Evolutionary conservation across 2,329 filamentous ascomycete species (phyloP), one percentile per base, ranked within the genome.

Genomic region (Colletotrichum sansevieriae): DNA sequence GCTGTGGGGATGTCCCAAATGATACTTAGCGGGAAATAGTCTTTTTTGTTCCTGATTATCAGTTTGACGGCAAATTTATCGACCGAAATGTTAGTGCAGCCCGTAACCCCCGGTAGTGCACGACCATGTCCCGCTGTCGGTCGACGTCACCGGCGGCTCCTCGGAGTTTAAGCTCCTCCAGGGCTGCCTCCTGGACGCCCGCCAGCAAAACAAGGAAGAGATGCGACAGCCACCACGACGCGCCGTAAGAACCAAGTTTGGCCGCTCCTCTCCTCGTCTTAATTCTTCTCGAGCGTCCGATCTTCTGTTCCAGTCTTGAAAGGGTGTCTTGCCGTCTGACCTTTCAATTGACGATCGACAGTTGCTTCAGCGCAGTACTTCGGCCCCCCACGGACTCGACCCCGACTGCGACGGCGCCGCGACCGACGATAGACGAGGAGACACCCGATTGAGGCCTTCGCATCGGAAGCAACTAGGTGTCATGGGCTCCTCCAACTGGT

Each of bases 401-500:
- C 54, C n/a, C 39, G 39, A 44, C 39, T 37, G 22, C 22, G 22
- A 57, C 37, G 13, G 18, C 39, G 6, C 7, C 29, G 6, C 54
- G 18, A 20, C 11, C 9, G 12, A 43, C 43, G 2, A 12, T n/a
- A 15, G 33, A 15, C 47, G n/a, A 29, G 20, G 33, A 43, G 11
- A 15, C 9, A 44, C n/a, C 22, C 1, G 0, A 20, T 43, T 43
- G 44, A 37, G 25, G 20, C 11, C 29, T 9, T 29, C 52, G 25
- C 10, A 44, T 44, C 43, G 4, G 22, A 39, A 46, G 25, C 25
- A 5, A 4, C 5, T 4, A 25, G 25, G 4, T 43, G 54, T 13
- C n/a, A 78, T 77, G 74, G 72, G 63, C 54, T 68, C 76, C 15
- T 77, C 77, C 60, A 77, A 71, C 64, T 79, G 75, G 74, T 73